Evolutionary conservation across 495 filamentous ascomycete genomes (phyloP), one percentile per base, ranked within the genome.

Genomic region (Penicillium waksmanii): DNA sequence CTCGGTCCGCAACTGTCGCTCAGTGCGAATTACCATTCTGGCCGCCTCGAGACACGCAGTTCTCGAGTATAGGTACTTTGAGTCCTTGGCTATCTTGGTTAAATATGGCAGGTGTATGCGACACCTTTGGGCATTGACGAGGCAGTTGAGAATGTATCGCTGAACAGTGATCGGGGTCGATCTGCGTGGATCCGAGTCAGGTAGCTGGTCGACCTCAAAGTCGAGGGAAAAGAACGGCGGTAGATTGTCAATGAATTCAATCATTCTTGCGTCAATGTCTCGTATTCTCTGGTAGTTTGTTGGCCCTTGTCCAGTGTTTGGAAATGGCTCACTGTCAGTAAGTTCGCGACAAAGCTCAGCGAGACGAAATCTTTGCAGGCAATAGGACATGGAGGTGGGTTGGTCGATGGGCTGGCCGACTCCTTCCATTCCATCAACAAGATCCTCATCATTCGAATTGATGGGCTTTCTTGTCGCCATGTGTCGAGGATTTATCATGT

Each of bases 381-480:
- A 72, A 53, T 78, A 82, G 3, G 80, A 80, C 69, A 82, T 77
- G 0, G 69, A 58, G 0, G 80, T 82, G 1, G 74, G 71, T 12
- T 77, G 56, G 11, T 73, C 66, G 17, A 78, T 40, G 2, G 79
- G 72, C 40, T 63, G 65, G 43, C 59, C 65, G 19, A 67, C 46
- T 9, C 19, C 40, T 21, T 27, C 36, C 47, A 66, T 70, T n/a
- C 73, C 74, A 52, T 78, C 71, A 2, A 62, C 38, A 3, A 80
- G 48, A 49, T 84, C 81, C 57, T 75, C 73, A 51, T 82, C 77
- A 49, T 80, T 75, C 13, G 74, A 18, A 58, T 83, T 82, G 21
- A 69, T 53, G n/a, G 80, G 81, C 31, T 74, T 73, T 10, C 69
- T 67, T 5, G 77, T 77, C 4, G 61, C 68, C 71, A 80, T 82